Evolutionary conservation across 2,329 filamentous ascomycete species (phyloP).

Genomic region (Nakataea oryzae): DNA sequence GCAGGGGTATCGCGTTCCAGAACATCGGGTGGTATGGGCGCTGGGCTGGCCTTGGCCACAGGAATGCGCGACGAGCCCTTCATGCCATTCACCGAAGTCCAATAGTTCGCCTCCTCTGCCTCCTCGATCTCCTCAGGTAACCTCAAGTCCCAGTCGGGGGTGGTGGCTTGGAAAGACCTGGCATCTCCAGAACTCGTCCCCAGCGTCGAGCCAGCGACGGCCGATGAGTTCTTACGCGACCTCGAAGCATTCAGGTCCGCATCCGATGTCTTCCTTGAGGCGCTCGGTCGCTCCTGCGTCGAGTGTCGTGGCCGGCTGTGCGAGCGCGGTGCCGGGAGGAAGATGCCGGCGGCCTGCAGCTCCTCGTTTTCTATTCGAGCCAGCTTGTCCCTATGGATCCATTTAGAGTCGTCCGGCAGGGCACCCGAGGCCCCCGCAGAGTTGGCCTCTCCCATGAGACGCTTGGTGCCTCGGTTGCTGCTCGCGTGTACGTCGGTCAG

Average conservation of each 20-base stretch:
- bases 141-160: constrained; percentile 59
- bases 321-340: constrained; percentile 42
- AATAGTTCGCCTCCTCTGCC: constrained; percentile 39
- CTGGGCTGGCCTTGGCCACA: constrained; percentile 67
- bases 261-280: constrained; percentile 15
- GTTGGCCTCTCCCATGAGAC: neutral
- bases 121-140: constrained; percentile 68
- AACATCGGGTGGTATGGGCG: constrained; percentile 61
- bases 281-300: neutral
- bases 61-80: constrained; percentile 76
- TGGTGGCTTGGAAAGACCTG: constrained; percentile 26
- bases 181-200: constrained; percentile 15
- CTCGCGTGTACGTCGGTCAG: constrained; percentile 29
- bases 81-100: constrained; percentile 36
- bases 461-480: neutral
- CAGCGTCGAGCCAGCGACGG: constrained; percentile 6
- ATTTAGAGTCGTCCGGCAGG: constrained; percentile 50
- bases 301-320: constrained; percentile 22
- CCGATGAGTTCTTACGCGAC: constrained; percentile 36
- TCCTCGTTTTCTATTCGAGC: constrained; percentile 73
- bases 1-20: constrained; percentile 65
- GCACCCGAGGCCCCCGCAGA: no score
- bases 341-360: constrained; percentile 67
- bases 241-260: constrained; percentile 11
- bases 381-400: constrained; percentile 80